Percentiles rank a stretch among this genome's conserved stretches.
phyloP scores from a whole-genome alignment of 2,329 filamentous ascomycete species.

The Epicoccum nigrum region DNA sequence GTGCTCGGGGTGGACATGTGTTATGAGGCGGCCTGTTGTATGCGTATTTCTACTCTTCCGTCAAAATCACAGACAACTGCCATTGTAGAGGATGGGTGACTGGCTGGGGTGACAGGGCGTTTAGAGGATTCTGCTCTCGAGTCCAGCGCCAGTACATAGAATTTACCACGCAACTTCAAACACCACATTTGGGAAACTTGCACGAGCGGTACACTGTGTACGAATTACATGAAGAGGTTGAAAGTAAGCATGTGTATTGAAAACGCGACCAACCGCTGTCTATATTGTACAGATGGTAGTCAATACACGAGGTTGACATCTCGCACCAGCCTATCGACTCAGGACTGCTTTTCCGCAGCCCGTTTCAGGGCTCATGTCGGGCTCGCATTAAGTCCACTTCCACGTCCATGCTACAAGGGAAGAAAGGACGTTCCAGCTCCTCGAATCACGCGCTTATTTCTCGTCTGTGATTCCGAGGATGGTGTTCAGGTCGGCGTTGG shows the following conservation, averaged over 20 bases:
- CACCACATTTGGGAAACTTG: background rate
- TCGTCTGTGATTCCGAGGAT: constrained; percentile 46
- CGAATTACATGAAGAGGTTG: background rate
- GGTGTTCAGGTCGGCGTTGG: constrained; percentile 92
- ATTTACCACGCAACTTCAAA: constrained; percentile 2
- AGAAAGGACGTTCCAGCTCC: constrained; percentile 22
- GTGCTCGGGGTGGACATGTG: background rate
- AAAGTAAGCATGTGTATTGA: constrained; percentile 40
- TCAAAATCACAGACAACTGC: constrained; percentile 5
- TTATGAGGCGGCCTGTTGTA: constrained; percentile 20
- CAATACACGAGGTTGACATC: constrained; percentile 44
- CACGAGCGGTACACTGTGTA: background rate
- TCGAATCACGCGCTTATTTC: constrained; percentile 31
- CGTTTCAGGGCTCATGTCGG: constrained; percentile 20
- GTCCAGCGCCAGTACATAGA: constrained; percentile 11
- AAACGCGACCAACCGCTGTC: constrained; percentile 45
- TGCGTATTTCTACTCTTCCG: constrained; percentile 29
- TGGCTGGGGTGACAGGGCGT: constrained; percentile 15
- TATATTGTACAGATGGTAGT: constrained; percentile 53
- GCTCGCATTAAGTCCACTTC: constrained; percentile 28
- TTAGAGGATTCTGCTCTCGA: constrained; percentile 10
- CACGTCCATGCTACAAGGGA: constrained; percentile 29
- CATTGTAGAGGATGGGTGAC: background rate
- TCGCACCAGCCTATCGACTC: constrained; percentile 27
- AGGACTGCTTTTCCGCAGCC: constrained; percentile 25